Evolutionary conservation across 2,329 filamentous ascomycete species (phyloP).

Genomic region (Dactylellina drechsleri): DNA sequence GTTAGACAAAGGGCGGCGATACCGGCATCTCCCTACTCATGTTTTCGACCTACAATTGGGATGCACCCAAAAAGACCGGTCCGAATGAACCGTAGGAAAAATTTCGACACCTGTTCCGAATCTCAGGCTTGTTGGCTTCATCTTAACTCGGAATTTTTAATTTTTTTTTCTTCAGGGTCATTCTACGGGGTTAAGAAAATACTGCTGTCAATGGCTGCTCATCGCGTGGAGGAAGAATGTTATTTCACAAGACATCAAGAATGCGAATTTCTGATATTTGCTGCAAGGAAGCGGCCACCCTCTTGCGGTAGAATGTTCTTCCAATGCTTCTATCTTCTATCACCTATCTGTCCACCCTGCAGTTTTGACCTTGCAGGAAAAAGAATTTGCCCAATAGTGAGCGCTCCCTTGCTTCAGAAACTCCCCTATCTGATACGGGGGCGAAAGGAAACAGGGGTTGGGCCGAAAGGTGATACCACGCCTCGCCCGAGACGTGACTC

Average conservation of each 20-base stretch:
- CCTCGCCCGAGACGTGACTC: slow-evolving; percentile 29
- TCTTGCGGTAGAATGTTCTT: slow-evolving; percentile 53
- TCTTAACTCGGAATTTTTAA: slow-evolving; percentile 35
- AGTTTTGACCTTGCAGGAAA: slow-evolving; percentile 36
- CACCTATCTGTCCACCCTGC: slow-evolving; percentile 50
- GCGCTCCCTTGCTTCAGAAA: slow-evolving; percentile 42
- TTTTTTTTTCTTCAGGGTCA: slow-evolving; percentile 34
- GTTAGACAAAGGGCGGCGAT: slow-evolving; percentile 20
- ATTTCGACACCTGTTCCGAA: slow-evolving; percentile 14
- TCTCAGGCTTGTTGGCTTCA: slow-evolving; percentile 21
- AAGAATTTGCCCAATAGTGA: slow-evolving; percentile 39
- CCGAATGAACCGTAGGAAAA: no score
- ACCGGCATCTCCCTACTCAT: slow-evolving; percentile 21
- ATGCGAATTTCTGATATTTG: slow-evolving; percentile 36
- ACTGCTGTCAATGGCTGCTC: background rate
- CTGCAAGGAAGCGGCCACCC: slow-evolving; percentile 39
- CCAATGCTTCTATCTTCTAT: slow-evolving; percentile 54
- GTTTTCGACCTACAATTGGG: background rate
- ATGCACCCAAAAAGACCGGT: no score
- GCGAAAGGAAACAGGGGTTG: slow-evolving; percentile 28
- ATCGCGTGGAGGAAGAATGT: slow-evolving; percentile 20
- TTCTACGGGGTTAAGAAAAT: slow-evolving; percentile 45
- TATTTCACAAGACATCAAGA: slow-evolving; percentile 23
- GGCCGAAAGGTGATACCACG: slow-evolving; percentile 41
- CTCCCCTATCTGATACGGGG: slow-evolving; percentile 55